phyloP scores from a whole-genome alignment of 176 grass and related monocot genomes.

The Otatea glauca region DNA sequence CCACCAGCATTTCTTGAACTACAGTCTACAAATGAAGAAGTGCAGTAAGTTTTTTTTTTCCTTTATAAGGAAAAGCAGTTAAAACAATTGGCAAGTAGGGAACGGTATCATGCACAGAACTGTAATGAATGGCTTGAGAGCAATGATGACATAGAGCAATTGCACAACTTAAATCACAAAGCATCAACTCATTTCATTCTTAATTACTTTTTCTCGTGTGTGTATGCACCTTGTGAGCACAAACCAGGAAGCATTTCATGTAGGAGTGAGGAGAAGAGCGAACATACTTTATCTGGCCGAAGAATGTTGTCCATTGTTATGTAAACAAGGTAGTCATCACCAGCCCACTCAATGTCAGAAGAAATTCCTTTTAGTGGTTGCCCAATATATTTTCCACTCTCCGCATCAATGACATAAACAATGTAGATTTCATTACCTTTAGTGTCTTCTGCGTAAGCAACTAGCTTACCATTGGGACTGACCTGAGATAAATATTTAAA shows the following conservation, averaged over 20 bases:
- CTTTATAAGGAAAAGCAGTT: not conserved
- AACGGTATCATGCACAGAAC: not conserved
- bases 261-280: slow-evolving; percentile 14
- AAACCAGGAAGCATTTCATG: slow-evolving; percentile 15
- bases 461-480: slow-evolving; percentile 83
- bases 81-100: not conserved
- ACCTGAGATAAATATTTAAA: slow-evolving; percentile 51
- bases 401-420: slow-evolving; percentile 78
- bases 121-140: not conserved
- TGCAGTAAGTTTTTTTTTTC: not conserved
- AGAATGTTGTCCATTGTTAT: slow-evolving; percentile 84
- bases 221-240: not conserved
- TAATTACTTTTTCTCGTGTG: not conserved
- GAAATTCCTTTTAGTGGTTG: slow-evolving; percentile 71
- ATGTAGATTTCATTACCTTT: slow-evolving; percentile 88
- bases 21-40: not conserved
- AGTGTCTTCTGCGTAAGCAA: slow-evolving; percentile 84
- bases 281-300: slow-evolving; percentile 84
- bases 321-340: slow-evolving; percentile 76
- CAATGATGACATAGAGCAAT: slow-evolving; percentile 2
- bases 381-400: slow-evolving; percentile 62
- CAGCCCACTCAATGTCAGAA: slow-evolving; percentile 81
- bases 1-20: slow-evolving; percentile 5
- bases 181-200: not conserved
- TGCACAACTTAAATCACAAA: not conserved